These are phyloP conservation scores for Xylaria sp. DNA, from an alignment of 2,329 filamentous ascomycete species.

Conservation along the genomic window DNA sequence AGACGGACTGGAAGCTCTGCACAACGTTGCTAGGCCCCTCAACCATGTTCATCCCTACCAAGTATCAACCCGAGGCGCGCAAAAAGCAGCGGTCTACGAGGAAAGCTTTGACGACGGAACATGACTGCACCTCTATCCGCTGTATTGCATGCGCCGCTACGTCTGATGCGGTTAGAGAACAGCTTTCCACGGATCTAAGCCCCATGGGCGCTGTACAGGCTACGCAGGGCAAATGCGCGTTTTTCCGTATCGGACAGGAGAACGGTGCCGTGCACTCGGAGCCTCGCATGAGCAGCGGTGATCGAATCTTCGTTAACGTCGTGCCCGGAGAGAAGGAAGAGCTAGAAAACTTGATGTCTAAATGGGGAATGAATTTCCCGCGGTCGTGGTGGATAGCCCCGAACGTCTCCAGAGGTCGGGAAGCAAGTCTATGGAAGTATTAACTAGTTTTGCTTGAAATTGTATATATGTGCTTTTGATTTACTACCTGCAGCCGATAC, in stretches of 20 bases:
- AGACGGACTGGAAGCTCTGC: constrained; percentile 62
- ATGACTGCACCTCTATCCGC: constrained; percentile 56
- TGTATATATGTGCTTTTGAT: not conserved
- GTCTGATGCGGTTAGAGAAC: constrained; percentile 53
- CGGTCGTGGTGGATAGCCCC: constrained; percentile 51
- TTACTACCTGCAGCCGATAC: not conserved
- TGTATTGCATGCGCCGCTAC: constrained; percentile 58
- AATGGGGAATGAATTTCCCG: constrained; percentile 56
- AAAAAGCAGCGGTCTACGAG: constrained; percentile 49
- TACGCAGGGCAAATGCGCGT: constrained; percentile 50
- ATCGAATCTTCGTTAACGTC: constrained; percentile 54
- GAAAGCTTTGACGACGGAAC: constrained; percentile 45
- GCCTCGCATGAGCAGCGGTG: constrained; percentile 49
- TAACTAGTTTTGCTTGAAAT: not conserved
- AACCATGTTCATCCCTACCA: constrained; percentile 57
- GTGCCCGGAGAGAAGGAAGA: constrained; percentile 53
- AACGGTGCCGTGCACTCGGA: constrained; percentile 58
- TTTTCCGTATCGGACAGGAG: constrained; percentile 57
- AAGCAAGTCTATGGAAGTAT: constrained; percentile 25
- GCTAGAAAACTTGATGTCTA: constrained; percentile 47
- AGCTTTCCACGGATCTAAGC: constrained; percentile 49
- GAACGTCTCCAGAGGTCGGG: constrained; percentile 23
- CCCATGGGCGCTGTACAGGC: constrained; percentile 42
- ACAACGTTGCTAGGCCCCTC: constrained; percentile 59
- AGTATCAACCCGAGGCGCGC: constrained; percentile 51